Evolutionary conservation across 257 asterid species (phyloP).

Genomic region (Primulina tabacum): DNA sequence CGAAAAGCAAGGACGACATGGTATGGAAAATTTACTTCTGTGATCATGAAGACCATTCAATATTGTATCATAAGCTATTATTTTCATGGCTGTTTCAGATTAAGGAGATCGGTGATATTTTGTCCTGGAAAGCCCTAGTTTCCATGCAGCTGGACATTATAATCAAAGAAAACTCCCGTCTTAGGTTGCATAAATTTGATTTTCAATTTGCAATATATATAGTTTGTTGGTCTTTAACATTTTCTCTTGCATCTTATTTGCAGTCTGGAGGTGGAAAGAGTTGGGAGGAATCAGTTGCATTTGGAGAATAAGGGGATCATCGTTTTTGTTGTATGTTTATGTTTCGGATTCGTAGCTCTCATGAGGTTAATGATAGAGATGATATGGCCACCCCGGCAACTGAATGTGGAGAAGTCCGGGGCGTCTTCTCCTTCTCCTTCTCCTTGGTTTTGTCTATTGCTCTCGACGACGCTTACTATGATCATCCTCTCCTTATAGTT

Average conservation of each 20-base stretch:
- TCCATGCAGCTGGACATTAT: constrained; percentile 63
- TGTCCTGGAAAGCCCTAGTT: constrained; percentile 78
- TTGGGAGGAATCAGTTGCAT: constrained; percentile 57
- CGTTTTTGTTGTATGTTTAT: constrained; percentile 57
- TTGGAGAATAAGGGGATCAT: constrained; percentile 79
- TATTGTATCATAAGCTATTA: constrained; percentile 16
- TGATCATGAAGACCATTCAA: not conserved
- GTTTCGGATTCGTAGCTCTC: constrained; percentile 51
- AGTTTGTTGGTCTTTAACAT: not conserved
- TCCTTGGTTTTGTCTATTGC: not conserved
- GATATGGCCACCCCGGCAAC: constrained; percentile 20
- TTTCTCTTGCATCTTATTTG: constrained; percentile 19
- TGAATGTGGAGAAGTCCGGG: constrained; percentile 39
- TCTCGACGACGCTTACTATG: not conserved
- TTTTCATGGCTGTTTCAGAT: constrained; percentile 40
- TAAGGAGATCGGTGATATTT: constrained; percentile 60
- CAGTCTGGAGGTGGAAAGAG: constrained; percentile 68
- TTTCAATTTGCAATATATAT: not conserved
- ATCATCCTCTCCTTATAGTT: not conserved
- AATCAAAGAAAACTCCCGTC: constrained; percentile 54
- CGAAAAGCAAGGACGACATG: constrained; percentile 63
- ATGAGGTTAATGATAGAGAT: constrained; percentile 45
- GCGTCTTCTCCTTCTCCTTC: constrained; percentile 38
- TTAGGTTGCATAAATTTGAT: constrained; percentile 49
- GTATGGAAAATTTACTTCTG: constrained; percentile 36